Base-by-base conservation (phyloP, 2,329 filamentous ascomycete genomes). In the Venturiaceae sp. region DNA sequence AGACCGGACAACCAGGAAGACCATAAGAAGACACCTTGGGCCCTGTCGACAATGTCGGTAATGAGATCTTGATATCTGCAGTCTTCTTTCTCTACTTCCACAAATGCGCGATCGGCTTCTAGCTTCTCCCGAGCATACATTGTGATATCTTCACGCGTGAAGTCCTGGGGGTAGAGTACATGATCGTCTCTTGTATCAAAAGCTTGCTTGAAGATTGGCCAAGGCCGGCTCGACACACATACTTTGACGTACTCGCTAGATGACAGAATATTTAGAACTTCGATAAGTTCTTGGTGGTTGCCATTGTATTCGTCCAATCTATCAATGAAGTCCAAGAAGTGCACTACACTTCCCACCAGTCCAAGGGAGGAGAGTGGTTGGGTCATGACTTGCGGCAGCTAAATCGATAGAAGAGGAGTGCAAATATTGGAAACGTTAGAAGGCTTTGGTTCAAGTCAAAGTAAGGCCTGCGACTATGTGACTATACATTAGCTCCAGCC, bases 201-300 rank as follows among this genome's bases (percentile, higher is more conserved):
- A 16, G 57, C 57, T 8, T 55, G 53, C 16, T 58, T 53, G 37
- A 62, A 64, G 26, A 53, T 28, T 30, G 33, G 44, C 32, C 63
- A 58, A 5, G 62, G 59, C 6, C 67, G 64, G 47, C 68, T 68
- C 11, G 69, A 70, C 1, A 66, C 62, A 19, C 66, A 63, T 4
- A 70, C 60, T 50, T 71, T 71, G 61, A 71, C 64, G 39, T 69
- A 66, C 0, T 66, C 62, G 13, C 62, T 66, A 28, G 63, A 63
- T 3, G 64, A 58, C 5, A 64, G 59, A 14, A 55, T 60, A 16
- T 65, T 14, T 1, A 68, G 41, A 8, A 66, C 46, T 11, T 66
- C 63, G 4, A 55, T 58, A 7, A 50, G 14, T 23, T 50, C 44
- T 50, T 26, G 14, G 16, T 16, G 14, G 44, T 50, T 19, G 11